Percentiles rank a stretch among this genome's conserved stretches.
Evolutionary conservation across 2,329 filamentous ascomycete species (phyloP).

Genomic region (Monosporascus cannonballus): DNA sequence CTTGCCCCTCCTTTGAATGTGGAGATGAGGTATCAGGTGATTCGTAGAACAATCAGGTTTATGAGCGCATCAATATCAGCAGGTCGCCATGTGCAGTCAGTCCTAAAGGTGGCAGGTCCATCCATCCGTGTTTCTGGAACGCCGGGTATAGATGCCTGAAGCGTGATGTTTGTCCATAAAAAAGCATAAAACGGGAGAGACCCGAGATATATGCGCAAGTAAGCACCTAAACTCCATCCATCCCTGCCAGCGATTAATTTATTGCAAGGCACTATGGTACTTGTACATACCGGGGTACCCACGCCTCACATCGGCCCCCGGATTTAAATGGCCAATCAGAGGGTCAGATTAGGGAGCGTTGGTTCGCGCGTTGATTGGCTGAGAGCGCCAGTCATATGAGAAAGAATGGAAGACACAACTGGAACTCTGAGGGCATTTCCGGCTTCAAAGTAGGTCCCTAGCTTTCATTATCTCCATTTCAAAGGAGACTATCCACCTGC

Average conservation of each 20-base stretch:
- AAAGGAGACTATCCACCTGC: too few relatives aligned
- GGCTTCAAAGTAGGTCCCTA: too few relatives aligned
- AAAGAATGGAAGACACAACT: too few relatives aligned
- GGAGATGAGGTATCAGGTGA: too few relatives aligned
- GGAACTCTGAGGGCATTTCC: too few relatives aligned
- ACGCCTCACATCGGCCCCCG: background rate
- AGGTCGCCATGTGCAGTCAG: background rate
- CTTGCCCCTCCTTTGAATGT: too few relatives aligned
- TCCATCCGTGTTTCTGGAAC: background rate
- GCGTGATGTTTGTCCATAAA: background rate
- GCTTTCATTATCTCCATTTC: too few relatives aligned
- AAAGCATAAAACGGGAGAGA: background rate
- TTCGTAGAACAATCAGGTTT: too few relatives aligned
- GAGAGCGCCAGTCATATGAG: too few relatives aligned
- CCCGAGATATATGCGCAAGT: background rate
- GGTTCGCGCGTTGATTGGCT: too few relatives aligned
- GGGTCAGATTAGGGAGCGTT: background rate
- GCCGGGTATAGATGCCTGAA: background rate
- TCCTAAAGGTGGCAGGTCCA: background rate
- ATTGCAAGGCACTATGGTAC: background rate
- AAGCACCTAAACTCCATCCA: background rate
- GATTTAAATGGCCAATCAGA: background rate
- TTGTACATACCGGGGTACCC: background rate
- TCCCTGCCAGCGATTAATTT: background rate
- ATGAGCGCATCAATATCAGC: background rate